These are phyloP conservation scores for Neurospora sp. DNA, from an alignment of 495 filamentous ascomycete species.

Conservation along the genomic window DNA sequence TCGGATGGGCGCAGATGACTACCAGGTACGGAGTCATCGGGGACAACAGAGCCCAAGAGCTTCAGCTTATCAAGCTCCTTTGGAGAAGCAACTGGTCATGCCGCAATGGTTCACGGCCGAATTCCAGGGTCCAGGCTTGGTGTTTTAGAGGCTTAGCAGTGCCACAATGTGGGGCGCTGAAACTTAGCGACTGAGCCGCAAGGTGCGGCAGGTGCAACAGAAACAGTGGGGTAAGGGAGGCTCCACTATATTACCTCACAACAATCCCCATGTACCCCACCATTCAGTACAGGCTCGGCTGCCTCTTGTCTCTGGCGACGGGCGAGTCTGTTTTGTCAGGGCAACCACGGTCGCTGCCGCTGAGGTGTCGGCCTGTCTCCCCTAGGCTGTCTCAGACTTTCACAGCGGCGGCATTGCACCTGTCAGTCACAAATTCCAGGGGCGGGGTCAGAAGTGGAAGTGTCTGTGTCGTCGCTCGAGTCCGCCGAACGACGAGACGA, in stretches of 20 bases:
- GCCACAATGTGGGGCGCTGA: neutral
- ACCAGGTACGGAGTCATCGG: neutral
- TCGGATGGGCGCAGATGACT: neutral
- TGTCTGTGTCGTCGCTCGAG: neutral
- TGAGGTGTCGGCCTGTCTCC: neutral
- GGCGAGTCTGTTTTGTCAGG: neutral
- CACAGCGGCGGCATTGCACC: neutral
- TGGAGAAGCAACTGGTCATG: neutral
- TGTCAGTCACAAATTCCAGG: neutral
- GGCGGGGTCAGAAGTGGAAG: neutral
- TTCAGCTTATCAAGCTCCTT: neutral
- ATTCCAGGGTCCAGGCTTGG: neutral
- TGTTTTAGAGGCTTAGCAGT: neutral
- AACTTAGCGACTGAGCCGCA: neutral
- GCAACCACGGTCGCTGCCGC: neutral
- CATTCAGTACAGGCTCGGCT: neutral
- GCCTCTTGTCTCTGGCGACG: neutral
- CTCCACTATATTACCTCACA: neutral
- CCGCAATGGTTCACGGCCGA: neutral
- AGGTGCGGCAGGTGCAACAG: neutral
- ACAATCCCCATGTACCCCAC: neutral
- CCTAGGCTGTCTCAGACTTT: neutral
- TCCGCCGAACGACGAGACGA: neutral
- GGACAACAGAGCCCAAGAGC: neutral
- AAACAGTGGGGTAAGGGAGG: neutral